phyloP scores from a whole-genome alignment of 2,329 filamentous ascomycete species.

The Aureobasidium sp. region DNA sequence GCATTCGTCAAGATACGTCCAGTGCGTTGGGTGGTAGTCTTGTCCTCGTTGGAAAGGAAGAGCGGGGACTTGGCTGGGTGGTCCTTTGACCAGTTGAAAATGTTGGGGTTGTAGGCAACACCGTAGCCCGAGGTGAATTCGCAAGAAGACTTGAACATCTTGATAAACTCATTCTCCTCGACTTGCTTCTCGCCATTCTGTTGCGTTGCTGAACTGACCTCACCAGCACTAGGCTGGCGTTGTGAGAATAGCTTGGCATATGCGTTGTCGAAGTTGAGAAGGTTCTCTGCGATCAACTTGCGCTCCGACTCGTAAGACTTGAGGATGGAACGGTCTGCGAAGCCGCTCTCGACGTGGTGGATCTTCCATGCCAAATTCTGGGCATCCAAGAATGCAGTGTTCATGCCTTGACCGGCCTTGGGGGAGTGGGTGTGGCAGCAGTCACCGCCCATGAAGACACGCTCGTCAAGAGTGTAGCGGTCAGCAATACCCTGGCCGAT shows the following conservation, averaged over 20 bases:
- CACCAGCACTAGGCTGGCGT: conserved; percentile 62
- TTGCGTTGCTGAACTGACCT: conserved; percentile 64
- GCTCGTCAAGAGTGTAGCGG: conserved; percentile 56
- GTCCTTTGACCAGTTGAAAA: conserved; percentile 71
- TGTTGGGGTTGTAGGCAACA: conserved; percentile 75
- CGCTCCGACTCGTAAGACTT: conserved; percentile 83
- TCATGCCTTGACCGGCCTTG: conserved; percentile 60
- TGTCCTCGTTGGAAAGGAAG: conserved; percentile 53
- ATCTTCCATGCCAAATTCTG: conserved; percentile 96
- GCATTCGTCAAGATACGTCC: conserved; percentile 71
- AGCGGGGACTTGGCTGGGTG: conserved; percentile 66
- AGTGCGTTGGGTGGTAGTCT: conserved; percentile 57
- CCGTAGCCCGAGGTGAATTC: conserved; percentile 92
- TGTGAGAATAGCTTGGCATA: conserved; percentile 88
- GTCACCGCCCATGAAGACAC: conserved; percentile 60
- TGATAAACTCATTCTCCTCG: conserved; percentile 73
- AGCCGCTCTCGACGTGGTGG: conserved; percentile 77
- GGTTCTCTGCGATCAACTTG: conserved; percentile 73
- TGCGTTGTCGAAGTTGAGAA: conserved; percentile 79
- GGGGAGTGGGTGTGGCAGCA: conserved; percentile 57
- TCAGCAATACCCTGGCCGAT: conserved; percentile 62
- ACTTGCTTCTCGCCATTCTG: conserved; percentile 24
- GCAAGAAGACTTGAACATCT: conserved; percentile 83
- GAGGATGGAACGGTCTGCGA: conserved; percentile 67
- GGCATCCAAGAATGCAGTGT: conserved; percentile 56